Evolutionary conservation across 1,284 basidiomycete species (phyloP), one percentile per base, ranked within the genome.

Genomic region (Agaricales sp.): DNA sequence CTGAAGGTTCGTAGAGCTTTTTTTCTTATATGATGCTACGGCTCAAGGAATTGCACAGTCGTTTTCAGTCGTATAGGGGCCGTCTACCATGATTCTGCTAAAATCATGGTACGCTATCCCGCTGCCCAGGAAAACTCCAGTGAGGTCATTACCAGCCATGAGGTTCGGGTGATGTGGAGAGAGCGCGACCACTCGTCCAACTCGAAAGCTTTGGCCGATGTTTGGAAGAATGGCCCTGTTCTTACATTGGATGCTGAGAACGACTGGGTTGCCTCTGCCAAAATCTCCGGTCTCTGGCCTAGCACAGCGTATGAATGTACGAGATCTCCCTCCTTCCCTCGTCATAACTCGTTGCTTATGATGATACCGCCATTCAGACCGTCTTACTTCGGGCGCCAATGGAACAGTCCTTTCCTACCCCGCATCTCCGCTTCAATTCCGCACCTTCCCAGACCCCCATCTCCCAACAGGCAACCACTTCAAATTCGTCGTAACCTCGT

Each of bases 291-390:
- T 18, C 71, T 90, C 2, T 87, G 80, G 79, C 84, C 87, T 0
- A 74, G 70, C 46, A 87, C 82, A 2, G 61, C 67, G 6, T 91
- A 90, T 58, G 82, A 90, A 69, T 89, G 84, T 85, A 52, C 59
- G 71, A 65, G 38, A 48, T 44, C 52, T 49, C 50, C 30, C 38
- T 49, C 11, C 54, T 52, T 52, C 48, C 50, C 45, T 52, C 51
- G 35, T 46, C 23, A 48, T 48, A 39, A 48, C 6, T 16, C 26
- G 1, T n/a, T 47, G 2, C 25, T 6, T 50, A 50, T 21, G 37
- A 51, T 26, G 59, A 35, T 54, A 37, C 21, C 35, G 47, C 13
- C 45, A 51, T 44, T 35, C 60, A 86, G 77, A 80, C 65, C 63
- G 68, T 41, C 63, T 87, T 49, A 70, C 78, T 30, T 57, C 69